Evolutionary conservation across 2,329 filamentous ascomycete species (phyloP), one percentile per base, ranked within the genome.

Genomic region (Metarhizium album): DNA sequence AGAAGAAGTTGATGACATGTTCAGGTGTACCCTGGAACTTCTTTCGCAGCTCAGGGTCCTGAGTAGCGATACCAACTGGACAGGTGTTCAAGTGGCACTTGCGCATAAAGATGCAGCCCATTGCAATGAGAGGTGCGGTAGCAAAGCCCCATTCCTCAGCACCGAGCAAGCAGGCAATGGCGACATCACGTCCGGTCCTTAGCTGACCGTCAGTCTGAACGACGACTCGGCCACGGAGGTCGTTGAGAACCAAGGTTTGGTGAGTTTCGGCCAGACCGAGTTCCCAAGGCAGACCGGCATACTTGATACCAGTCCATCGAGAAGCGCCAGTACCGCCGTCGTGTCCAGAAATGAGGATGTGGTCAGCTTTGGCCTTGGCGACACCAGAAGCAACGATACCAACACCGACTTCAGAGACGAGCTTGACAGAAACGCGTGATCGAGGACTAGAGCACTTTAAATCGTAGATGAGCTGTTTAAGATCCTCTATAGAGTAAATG

Each of bases 71-170:
- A 67, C 91, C 91, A 11, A 96, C 90, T 9, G 90, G 90, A 72
- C 90, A 80, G 2, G 86, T 90, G 64, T 93, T 94, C 49, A 67
- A 57, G 59, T 80, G 79, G 56, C 84, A 88, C 63, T 90, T 90
- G 0, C 90, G 65, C 90, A 96, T 95, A 74, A 95, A 87, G 54
- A 97, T 88, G 64, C 90, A 97, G 16, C 91, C 91, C 87, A 97
- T 93, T 50, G 91, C 91, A 60, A 96, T 96, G 49, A 97, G 73
- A 62, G 91, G 91, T 53, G 91, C 87, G 0, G 91, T 97, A 40
- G 91, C 91, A 63, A 97, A 97, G 18, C 91, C 91, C 82, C 88
- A 97, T 72, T 97, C 91, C 70, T 97, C 91, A n/a, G 91, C 91
- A 73, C 91, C 91, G 50, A 97, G 84, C 62, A 97, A 70, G 76